Evolutionary conservation across 345 rosid genomes (phyloP), one percentile per base, ranked within the genome.

Genomic region (Citrus trifoliata): DNA sequence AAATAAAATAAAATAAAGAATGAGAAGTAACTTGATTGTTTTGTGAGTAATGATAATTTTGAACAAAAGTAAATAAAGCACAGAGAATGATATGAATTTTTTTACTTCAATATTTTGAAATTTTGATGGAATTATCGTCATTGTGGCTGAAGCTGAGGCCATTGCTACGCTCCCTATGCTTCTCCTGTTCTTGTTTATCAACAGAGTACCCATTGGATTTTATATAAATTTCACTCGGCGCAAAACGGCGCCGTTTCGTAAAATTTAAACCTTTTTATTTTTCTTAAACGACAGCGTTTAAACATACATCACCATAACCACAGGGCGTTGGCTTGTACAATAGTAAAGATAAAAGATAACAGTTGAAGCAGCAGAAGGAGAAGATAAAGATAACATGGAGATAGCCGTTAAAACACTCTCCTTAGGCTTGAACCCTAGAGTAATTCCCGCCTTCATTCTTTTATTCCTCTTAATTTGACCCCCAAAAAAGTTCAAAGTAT

Each of bases 361-460:
- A 5, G 59, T 27, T 46, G 7, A 6, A n/a, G 22, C 14, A 30
- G 22, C 24, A 22, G 40, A 51, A 19, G 48, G 4, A 70, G 65
- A 42, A 56, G 32, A 6, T 53, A 37, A 65, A 12, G 73, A 80
- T 38, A 81, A 67, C 74, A 83, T 86, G 88, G 84, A 77, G 67
- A 51, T 82, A 56, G 86, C 84, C 64, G 74, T 76, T 82, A 82
- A 76, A 79, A 24, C 88, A 74, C 80, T 73, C 62, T 56, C 38
- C 27, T 5, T 73, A 71, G 74, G 85, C 56, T 78, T 84, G 78
- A 86, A 72, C 74, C 86, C 83, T 65, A 82, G 55, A 83, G 88
- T 80, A 30, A 28, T 64, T 16, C 12, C 4, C 30, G 37, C 10
- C 18, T 4, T 27, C 46, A 16, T 14, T 2, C 13, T 13, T 6